Evolutionary conservation across 257 asterid genomes (phyloP), one percentile per base, ranked within the genome.

Genomic region (Ballota nigra): DNA sequence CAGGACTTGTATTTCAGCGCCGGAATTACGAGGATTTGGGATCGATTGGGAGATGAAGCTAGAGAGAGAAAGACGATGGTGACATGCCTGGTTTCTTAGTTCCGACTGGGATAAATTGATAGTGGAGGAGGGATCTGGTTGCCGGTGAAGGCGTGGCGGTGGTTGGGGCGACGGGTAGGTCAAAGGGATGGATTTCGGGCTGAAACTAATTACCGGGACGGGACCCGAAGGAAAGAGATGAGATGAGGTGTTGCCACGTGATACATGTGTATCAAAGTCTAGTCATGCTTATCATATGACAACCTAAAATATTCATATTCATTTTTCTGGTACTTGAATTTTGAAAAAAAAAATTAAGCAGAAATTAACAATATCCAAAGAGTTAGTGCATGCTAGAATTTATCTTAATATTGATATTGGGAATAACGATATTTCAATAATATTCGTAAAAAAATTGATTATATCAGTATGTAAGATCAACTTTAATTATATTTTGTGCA

Each of bases 211-310:
- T 18, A 23, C 77, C 59, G 77, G 41, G 61, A 1, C 38, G 34
- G 34, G 34, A 63, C 53, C 60, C 53, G 56, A 75, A 69, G 80
- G 83, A 78, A 47, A 70, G 72, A 40, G 72, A 74, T 64, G 31
- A 66, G 60, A 41, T 56, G 43, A 19, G 73, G 40, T 36, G 63
- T 71, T 55, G 53, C 58, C 87, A 85, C 86, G 83, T 79, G 78
- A 13, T 43, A 43, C 52, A 43, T 19, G 52, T 43, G 52, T 43
- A 13, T 43, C 19, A 43, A n/a, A 43, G 52, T 41, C 51, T 5
- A 6, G 8, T 6, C 38, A 33, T 33, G 38, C 9, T 33, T 33
- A n/a, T n/a, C n/a, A n/a, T n/a, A n/a, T n/a, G n/a, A n/a, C n/a
- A n/a, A n/a, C n/a, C n/a, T n/a, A n/a, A n/a, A n/a, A n/a, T n/a